These are phyloP conservation scores for Mangifera indica DNA, from an alignment of 345 rosid genomes.

Conservation along the genomic window DNA sequence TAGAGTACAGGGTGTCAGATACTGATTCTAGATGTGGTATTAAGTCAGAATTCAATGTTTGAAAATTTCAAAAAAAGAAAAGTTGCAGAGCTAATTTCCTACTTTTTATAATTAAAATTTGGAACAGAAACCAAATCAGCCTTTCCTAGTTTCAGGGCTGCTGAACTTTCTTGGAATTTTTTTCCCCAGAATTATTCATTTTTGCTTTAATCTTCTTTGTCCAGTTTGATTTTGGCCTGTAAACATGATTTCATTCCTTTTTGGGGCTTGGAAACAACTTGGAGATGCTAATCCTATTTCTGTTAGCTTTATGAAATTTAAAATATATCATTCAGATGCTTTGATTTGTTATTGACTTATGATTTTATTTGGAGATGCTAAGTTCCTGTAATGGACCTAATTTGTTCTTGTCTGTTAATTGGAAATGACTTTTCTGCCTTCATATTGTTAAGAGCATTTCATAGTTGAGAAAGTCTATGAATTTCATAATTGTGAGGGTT, in stretches of 20 bases:
- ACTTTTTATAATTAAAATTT: no score
- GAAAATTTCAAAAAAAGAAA: no score
- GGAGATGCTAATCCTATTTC: neutral
- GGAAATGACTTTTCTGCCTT: neutral
- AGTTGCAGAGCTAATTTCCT: no score
- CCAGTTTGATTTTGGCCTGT: no score
- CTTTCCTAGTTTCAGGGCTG: neutral
- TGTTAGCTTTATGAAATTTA: neutral
- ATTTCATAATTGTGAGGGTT: neutral
- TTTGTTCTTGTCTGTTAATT: neutral
- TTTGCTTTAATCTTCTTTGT: no score
- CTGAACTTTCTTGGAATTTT: neutral
- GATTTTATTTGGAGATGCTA: neutral
- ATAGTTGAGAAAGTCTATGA: neutral
- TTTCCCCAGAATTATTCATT: no score
- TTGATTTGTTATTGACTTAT: neutral
- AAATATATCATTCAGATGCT: neutral
- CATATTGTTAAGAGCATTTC: neutral
- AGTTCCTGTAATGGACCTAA: neutral
- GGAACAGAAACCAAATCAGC: no score
- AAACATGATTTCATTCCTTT: no score
- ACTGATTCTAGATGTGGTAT: no score
- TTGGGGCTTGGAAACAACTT: no score
- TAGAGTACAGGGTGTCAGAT: no score
- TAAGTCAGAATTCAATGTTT: no score